Conservation (phyloP, 768 basidiomycete genomes). For the Psilocybe subaeruginosa region DNA sequence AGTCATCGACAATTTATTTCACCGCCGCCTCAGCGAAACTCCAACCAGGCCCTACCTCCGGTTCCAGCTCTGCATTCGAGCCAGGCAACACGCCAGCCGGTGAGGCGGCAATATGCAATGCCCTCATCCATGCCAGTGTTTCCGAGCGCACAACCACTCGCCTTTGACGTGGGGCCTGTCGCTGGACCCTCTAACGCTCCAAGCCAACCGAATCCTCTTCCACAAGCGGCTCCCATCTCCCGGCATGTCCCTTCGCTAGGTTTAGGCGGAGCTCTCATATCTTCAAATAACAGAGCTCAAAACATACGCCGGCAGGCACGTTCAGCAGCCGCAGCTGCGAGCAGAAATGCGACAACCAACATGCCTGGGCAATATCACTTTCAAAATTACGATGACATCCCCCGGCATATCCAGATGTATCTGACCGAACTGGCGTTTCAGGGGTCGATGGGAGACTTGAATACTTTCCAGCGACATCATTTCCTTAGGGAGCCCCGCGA, state of each 20-base stretch:
- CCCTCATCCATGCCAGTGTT: conserved; percentile 45
- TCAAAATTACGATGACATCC: background rate
- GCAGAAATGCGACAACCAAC: background rate
- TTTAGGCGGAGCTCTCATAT: conserved; percentile 23
- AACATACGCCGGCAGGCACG: conserved; percentile 5
- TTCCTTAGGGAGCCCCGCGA: conserved; percentile 11
- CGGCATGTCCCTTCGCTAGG: conserved; percentile 53
- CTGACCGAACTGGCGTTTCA: background rate
- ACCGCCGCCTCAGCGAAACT: conserved; percentile 49
- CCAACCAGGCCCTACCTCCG: conserved; percentile 48
- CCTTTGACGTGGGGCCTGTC: conserved; percentile 45
- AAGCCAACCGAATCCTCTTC: conserved; percentile 27
- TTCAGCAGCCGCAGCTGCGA: conserved; percentile 1
- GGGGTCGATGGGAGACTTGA: background rate
- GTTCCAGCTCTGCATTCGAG: conserved; percentile 50
- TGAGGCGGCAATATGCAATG: conserved; percentile 32
- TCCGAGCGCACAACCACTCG: conserved; percentile 52
- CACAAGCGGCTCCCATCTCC: conserved; percentile 44
- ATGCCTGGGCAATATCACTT: too few species aligned
- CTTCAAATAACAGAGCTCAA: conserved; percentile 14
- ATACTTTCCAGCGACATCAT: background rate
- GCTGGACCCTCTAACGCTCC: conserved; percentile 25
- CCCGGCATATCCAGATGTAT: background rate
- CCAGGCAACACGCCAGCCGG: conserved; percentile 38
- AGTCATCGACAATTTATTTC: conserved; percentile 26